Evolutionary conservation across 139 green algal genomes (phyloP).

Genomic region (Spirogloea muscicola): DNA sequence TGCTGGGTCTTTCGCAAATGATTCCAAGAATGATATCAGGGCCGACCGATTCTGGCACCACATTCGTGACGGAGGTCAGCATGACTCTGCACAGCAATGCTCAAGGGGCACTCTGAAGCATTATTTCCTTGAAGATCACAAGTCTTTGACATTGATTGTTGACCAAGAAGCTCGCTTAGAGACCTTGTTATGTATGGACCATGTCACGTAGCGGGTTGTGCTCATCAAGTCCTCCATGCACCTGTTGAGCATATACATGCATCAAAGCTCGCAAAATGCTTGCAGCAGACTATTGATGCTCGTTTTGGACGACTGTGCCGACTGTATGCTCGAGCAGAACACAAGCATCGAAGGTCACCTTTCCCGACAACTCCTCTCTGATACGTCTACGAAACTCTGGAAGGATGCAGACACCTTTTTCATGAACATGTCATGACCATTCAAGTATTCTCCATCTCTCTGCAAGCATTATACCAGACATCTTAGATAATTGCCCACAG

Average conservation of each 20-base stretch:
- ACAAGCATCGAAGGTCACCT: too few relatives aligned
- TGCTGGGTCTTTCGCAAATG: neutral
- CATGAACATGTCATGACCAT: constrained; percentile 81
- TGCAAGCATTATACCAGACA: too few relatives aligned
- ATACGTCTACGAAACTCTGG: constrained; percentile 78
- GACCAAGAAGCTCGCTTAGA: neutral
- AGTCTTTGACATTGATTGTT: neutral
- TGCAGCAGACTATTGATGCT: too few relatives aligned
- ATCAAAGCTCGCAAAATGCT: too few relatives aligned
- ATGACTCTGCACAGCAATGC: neutral
- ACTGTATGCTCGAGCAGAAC: too few relatives aligned
- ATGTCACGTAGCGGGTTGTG: constrained; percentile 89
- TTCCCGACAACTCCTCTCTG: constrained; percentile 56
- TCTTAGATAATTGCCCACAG: neutral
- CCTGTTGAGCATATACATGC: too few relatives aligned
- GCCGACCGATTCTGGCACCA: neutral
- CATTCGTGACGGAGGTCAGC: neutral
- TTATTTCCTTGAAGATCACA: too few relatives aligned
- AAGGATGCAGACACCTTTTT: constrained; percentile 72
- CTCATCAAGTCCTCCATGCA: constrained; percentile 84
- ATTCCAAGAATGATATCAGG: neutral
- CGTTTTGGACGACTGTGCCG: too few relatives aligned
- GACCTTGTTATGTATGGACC: constrained; percentile 78
- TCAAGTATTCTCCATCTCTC: constrained; percentile 62
- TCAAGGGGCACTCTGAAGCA: too few relatives aligned